phyloP scores from a whole-genome alignment of 2,329 filamentous ascomycete genomes.

The Sclerotinia sclerotiorum region DNA sequence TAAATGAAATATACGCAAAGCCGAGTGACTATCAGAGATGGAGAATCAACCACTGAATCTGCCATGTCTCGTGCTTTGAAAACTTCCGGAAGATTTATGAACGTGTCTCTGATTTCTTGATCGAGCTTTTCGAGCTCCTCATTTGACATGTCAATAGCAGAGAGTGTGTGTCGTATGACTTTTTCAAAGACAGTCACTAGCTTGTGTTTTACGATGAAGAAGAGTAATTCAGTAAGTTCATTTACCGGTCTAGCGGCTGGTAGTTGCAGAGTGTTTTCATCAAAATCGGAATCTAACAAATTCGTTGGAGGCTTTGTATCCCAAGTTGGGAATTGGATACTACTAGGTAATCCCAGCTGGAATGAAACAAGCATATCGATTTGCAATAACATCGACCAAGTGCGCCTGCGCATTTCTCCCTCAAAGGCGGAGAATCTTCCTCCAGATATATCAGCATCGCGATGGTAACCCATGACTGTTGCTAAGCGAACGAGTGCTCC shows the following conservation, averaged over 20 bases:
- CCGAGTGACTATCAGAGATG: conserved; percentile 35
- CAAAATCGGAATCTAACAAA: conserved; percentile 44
- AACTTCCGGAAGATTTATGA: conserved; percentile 28
- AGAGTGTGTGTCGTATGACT: conserved; percentile 38
- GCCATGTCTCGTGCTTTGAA: conserved; percentile 31
- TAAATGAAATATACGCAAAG: conserved; percentile 35
- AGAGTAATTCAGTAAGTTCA: conserved; percentile 35
- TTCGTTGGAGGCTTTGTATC: conserved; percentile 45
- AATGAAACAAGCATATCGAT: conserved; percentile 64
- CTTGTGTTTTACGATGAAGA: conserved; percentile 30
- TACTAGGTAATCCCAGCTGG: conserved; percentile 64
- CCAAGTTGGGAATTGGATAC: conserved; percentile 42
- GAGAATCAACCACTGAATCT: conserved; percentile 31
- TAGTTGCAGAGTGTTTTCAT: conserved; percentile 40
- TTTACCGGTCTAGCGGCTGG: conserved; percentile 38
- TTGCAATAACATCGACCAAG: conserved; percentile 55
- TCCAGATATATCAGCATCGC: conserved; percentile 46
- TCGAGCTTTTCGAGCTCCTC: conserved; percentile 24
- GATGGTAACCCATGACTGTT: conserved; percentile 58
- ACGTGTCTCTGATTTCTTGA: conserved; percentile 32
- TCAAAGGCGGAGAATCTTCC: conserved; percentile 49
- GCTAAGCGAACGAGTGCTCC: conserved; percentile 53
- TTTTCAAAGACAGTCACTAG: conserved; percentile 37
- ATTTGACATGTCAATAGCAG: conserved; percentile 13
- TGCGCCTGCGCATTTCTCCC: conserved; percentile 62